Evolutionary conservation across 352 stramenopile species (phyloP), one percentile per base, ranked within the genome.

Genomic region (Globisporangium lucens): DNA sequence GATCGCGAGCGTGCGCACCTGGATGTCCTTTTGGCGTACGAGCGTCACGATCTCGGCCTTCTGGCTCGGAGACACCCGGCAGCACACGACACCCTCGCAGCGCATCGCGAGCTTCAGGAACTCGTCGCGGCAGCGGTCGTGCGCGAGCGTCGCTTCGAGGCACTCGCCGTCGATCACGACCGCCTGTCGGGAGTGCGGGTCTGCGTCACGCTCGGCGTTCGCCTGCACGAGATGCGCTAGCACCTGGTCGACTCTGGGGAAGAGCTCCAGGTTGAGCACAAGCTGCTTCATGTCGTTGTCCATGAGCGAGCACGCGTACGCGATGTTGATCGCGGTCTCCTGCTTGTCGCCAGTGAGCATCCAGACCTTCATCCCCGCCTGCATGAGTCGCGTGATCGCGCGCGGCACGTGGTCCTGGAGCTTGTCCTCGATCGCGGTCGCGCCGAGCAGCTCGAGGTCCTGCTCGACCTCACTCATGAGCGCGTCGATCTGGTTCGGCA

Each of bases 261-360:
- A 90, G 27, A 83, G 35, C 27, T 89, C 77, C 52, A 77, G 85
- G 66, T 91, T 90, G 43, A 92, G 76, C 10, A 90, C 61, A 58
- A 85, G 75, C 62, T 90, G 86, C 58, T 90, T 82, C 73, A 96
- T 98, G 49, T 92, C 81, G 66, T 91, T 92, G 69, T 89, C 77
- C 67, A 98, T 84, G 13, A 98, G 75, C 59, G 92, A 82, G 59
- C 88, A 97, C 7, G 90, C 88, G 65, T 96, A 97, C 38, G 83
- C 91, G 69, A 98, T 98, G 74, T 98, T 98, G 68, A 98, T 97
- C 27, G 94, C 94, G 3, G 94, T 98, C 70, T 98, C 94, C 49
- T 94, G 72, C 72, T 98, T 98, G 76, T 98, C 94, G 38, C 93
- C 93, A 8, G 94, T 98, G n/a, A 98, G 85, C 75, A 98, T 95